These are phyloP conservation scores for Curvularia sp. DNA, from an alignment of 2,329 filamentous ascomycete genomes.

Conservation along the genomic window DNA sequence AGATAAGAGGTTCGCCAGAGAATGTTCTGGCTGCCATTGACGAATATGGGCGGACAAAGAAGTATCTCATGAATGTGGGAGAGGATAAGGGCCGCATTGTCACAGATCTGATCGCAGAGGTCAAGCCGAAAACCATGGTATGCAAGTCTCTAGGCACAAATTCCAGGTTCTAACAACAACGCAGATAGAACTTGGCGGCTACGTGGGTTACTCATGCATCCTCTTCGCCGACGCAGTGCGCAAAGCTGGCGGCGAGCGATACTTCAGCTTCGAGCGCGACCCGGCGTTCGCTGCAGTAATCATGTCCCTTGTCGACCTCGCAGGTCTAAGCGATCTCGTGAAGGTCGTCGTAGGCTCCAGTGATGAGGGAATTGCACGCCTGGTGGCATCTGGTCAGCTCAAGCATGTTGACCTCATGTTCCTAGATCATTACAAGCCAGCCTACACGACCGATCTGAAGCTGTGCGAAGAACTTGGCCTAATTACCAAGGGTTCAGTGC, in stretches of 20 bases:
- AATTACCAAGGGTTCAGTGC: slow-evolving; percentile 66
- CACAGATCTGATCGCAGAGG: slow-evolving; percentile 69
- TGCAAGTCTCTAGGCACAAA: not conserved
- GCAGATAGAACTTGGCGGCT: slow-evolving; percentile 77
- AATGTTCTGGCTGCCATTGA: slow-evolving; percentile 74
- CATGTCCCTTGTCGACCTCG: slow-evolving; percentile 72
- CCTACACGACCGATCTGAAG: slow-evolving; percentile 77
- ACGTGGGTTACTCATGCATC: slow-evolving; percentile 82
- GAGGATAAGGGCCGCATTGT: slow-evolving; percentile 76
- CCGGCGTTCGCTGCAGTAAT: slow-evolving; percentile 77
- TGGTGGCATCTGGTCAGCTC: slow-evolving; percentile 63
- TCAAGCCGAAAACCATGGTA: slow-evolving; percentile 72
- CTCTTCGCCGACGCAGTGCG: slow-evolving; percentile 73
- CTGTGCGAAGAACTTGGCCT: slow-evolving; percentile 75
- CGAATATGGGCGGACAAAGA: slow-evolving; percentile 69
- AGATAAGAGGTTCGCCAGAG: slow-evolving; percentile 69
- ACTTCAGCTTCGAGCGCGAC: slow-evolving; percentile 76
- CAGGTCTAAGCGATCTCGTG: slow-evolving; percentile 74
- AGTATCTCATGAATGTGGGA: slow-evolving; percentile 83
- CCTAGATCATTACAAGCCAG: slow-evolving; percentile 81
- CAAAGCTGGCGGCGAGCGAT: slow-evolving; percentile 68
- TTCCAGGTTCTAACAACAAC: slow-evolving; percentile 12
- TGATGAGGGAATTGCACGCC: slow-evolving; percentile 67
- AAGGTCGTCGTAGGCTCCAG: slow-evolving; percentile 74
- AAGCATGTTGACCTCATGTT: slow-evolving; percentile 74